These are phyloP conservation scores for Candida easanensis DNA, from an alignment of 805 yeast species.

Conservation along the genomic window DNA sequence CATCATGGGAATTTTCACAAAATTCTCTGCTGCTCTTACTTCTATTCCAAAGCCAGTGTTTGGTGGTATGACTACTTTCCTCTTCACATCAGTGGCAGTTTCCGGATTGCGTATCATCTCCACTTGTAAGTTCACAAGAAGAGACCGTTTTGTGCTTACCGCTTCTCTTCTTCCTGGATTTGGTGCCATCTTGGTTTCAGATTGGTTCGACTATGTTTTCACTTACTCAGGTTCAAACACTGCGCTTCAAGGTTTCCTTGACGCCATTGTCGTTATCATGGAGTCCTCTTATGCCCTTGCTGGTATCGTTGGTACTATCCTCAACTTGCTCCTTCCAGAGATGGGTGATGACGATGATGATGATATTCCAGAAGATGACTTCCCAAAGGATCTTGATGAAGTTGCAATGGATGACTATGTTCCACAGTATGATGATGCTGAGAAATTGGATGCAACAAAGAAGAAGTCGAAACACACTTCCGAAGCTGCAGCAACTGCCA, in stretches of 20 bases:
- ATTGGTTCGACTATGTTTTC: constrained; percentile 64
- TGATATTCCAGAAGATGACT: constrained; percentile 10
- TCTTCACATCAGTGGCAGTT: constrained; percentile 73
- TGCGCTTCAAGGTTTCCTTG: constrained; percentile 56
- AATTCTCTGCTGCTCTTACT: constrained; percentile 84
- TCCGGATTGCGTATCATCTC: constrained; percentile 70
- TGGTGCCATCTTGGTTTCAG: constrained; percentile 61
- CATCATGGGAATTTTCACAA: constrained; percentile 84
- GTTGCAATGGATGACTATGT: constrained; percentile 25
- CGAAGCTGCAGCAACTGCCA: background rate
- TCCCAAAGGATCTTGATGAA: constrained; percentile 18
- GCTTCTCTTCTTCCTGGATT: constrained; percentile 63
- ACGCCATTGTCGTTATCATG: constrained; percentile 67
- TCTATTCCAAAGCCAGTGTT: constrained; percentile 77
- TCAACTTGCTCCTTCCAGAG: constrained; percentile 63
- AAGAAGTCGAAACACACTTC: background rate
- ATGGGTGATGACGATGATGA: constrained; percentile 39
- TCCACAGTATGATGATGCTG: constrained; percentile 27
- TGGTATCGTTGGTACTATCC: constrained; percentile 60
- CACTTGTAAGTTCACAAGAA: constrained; percentile 50
- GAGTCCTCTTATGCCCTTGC: constrained; percentile 72
- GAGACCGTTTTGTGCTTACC: constrained; percentile 72
- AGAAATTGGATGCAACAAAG: constrained; percentile 8
- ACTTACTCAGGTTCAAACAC: constrained; percentile 62
- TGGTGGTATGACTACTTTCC: constrained; percentile 85